These are phyloP conservation scores for Leishmania turanica DNA, from an alignment of 208 protist genomes.

Conservation along the genomic window DNA sequence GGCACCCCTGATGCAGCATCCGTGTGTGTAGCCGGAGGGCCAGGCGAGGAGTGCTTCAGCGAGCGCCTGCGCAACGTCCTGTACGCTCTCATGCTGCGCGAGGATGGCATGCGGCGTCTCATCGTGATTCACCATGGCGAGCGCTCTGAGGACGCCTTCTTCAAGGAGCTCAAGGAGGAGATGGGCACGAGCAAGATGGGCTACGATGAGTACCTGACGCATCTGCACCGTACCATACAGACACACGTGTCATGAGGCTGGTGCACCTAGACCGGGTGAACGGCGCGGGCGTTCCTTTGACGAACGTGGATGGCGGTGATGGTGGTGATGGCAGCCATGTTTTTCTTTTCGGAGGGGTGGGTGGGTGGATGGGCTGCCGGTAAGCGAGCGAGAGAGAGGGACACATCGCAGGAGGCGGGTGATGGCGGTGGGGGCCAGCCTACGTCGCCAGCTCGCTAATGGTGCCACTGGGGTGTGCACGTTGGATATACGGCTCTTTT, in stretches of 20 bases:
- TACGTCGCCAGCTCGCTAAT: background rate
- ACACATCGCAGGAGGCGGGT: background rate
- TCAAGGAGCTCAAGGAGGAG: slow-evolving; percentile 83
- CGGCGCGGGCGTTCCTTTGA: background rate
- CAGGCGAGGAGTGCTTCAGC: slow-evolving; percentile 63
- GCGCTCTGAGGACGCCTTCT: slow-evolving; percentile 76
- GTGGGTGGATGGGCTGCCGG: background rate
- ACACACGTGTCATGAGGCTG: slow-evolving; percentile 36
- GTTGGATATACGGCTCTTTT: background rate
- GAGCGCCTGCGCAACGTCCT: slow-evolving; percentile 74
- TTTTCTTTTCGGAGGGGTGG: background rate
- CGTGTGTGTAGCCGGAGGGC: slow-evolving; percentile 52
- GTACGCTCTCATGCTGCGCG: slow-evolving; percentile 62
- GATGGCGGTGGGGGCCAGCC: background rate
- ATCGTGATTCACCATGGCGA: slow-evolving; percentile 85
- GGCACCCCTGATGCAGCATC: slow-evolving; percentile 41
- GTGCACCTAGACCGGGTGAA: background rate
- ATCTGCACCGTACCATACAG: slow-evolving; percentile 69
- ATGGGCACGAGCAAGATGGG: slow-evolving; percentile 38
- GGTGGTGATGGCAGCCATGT: background rate
- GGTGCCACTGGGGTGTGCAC: background rate
- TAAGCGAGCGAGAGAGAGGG: background rate
- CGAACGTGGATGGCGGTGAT: background rate
- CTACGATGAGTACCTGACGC: slow-evolving; percentile 73
- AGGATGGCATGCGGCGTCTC: slow-evolving; percentile 79